A percentile compares a stretch with the other conserved stretches of the same genome.
Conservation (phyloP, 352 stramenopile genomes). For the Phytophthora uliginosa region DNA sequence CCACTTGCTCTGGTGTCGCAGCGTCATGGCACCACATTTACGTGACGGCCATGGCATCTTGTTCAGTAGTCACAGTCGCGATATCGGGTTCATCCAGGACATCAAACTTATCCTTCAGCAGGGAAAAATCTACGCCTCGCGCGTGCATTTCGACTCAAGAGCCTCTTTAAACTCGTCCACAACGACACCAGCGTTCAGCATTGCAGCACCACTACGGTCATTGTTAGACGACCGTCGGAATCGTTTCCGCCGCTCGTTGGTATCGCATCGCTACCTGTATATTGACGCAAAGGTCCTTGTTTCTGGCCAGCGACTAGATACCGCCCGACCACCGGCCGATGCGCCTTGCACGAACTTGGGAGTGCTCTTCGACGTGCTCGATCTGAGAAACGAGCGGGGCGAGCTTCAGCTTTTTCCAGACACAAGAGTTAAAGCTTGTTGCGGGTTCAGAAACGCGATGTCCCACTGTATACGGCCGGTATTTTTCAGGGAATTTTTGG, state of each 20-base stretch:
- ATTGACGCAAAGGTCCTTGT: too few species aligned
- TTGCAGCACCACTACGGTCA: conserved; percentile 8
- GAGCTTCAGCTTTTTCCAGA: too few species aligned
- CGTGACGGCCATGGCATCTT: neutral
- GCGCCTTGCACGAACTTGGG: too few species aligned
- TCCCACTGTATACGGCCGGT: conserved; percentile 7
- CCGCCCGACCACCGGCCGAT: too few species aligned
- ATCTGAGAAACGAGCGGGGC: conserved; percentile 21
- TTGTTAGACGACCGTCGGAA: too few species aligned
- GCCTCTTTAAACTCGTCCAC: conserved; percentile 49
- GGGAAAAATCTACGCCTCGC: conserved; percentile 53
- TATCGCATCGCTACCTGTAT: neutral
- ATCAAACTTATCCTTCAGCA: neutral
- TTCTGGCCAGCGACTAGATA: too few species aligned
- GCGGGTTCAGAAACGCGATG: neutral
- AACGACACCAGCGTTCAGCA: conserved; percentile 36
- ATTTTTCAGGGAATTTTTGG: conserved; percentile 7
- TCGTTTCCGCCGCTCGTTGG: too few species aligned
- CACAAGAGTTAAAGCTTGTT: neutral
- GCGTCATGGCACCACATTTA: neutral
- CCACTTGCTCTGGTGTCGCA: neutral
- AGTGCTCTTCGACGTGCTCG: neutral
- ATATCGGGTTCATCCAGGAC: neutral
- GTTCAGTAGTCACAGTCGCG: neutral
- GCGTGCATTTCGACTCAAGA: conserved; percentile 30